phyloP scores from a whole-genome alignment of 2,329 filamentous ascomycete species.

The Metarhizium anisopliae region DNA sequence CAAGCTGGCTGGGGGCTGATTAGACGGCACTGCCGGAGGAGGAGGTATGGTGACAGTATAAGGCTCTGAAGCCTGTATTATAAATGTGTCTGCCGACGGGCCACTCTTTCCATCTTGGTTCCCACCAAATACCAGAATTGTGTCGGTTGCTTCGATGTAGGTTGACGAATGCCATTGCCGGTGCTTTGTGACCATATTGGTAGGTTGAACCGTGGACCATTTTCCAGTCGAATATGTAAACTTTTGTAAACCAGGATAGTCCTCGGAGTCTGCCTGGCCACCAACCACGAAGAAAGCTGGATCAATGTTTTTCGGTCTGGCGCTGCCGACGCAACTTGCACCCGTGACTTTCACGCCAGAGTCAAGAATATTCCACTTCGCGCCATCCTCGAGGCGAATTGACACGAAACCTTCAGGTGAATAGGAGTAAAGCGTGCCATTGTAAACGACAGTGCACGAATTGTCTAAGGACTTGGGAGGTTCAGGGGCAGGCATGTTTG shows the following conservation, averaged over 20 bases:
- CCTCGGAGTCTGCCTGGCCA: constrained; percentile 44
- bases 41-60: constrained; percentile 52
- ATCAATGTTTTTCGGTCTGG: constrained; percentile 45
- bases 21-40: constrained; percentile 47
- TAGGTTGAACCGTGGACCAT: constrained; percentile 39
- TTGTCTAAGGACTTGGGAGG: constrained; percentile 62
- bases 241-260: constrained; percentile 69
- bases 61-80: constrained; percentile 57
- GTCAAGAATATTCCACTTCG: constrained; percentile 58
- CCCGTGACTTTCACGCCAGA: constrained; percentile 64
- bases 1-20: constrained; percentile 23
- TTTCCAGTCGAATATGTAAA: constrained; percentile 44
- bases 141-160: constrained; percentile 61
- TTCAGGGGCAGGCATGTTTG: constrained; percentile 60
- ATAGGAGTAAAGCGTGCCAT: constrained; percentile 79
- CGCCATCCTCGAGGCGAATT: constrained; percentile 57
- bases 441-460: constrained; percentile 73
- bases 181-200: constrained; percentile 50
- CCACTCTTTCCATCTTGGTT: constrained; percentile 48
- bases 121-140: constrained; percentile 76
- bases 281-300: constrained; percentile 75
- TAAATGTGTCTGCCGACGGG: constrained; percentile 65
- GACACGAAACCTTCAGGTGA: constrained; percentile 68
- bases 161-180: constrained; percentile 66
- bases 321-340: constrained; percentile 67